These are phyloP conservation scores for Coniochaeta prunicola DNA, from an alignment of 2,329 filamentous ascomycete species.

Conservation along the genomic window DNA sequence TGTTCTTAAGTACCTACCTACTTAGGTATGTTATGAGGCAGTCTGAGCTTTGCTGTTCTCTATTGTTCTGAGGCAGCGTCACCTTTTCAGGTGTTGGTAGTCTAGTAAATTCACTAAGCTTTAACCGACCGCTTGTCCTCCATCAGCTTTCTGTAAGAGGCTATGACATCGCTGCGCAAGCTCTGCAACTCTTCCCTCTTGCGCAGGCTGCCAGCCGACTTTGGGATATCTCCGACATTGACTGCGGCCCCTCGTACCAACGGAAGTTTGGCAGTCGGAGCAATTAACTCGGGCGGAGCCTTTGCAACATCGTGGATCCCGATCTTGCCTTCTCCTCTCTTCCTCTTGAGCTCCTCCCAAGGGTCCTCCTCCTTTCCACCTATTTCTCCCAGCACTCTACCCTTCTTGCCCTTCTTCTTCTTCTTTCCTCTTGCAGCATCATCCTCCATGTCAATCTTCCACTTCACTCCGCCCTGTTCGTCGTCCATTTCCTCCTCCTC, in stretches of 20 bases:
- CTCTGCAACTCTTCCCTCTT: conserved; percentile 66
- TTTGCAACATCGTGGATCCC: conserved; percentile 55
- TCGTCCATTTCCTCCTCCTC: conserved; percentile 57
- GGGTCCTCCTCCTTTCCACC: conserved; percentile 55
- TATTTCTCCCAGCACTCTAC: conserved; percentile 30
- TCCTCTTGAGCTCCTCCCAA: conserved; percentile 67
- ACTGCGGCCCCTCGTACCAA: conserved; percentile 57
- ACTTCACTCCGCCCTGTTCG: conserved; percentile 39
- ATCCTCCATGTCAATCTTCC: conserved; percentile 39
- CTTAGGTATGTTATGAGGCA: too few species aligned
- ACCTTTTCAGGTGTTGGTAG: too few species aligned
- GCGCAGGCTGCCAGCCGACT: conserved; percentile 61
- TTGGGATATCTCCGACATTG: conserved; percentile 62
- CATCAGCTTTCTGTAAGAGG: conserved; percentile 67
- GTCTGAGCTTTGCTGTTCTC: too few species aligned
- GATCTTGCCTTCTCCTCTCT: conserved; percentile 48
- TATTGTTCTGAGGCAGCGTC: too few species aligned
- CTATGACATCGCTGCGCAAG: conserved; percentile 63
- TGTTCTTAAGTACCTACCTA: too few species aligned
- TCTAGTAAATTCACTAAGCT: not conserved
- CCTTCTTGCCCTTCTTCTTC: conserved; percentile 35
- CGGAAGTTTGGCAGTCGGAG: conserved; percentile 53
- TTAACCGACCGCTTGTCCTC: conserved; percentile 26
- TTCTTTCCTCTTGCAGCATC: conserved; percentile 30
- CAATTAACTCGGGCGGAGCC: conserved; percentile 68